Base-by-base conservation (phyloP, 257 asterid species). In the Jacaranda copaia region DNA sequence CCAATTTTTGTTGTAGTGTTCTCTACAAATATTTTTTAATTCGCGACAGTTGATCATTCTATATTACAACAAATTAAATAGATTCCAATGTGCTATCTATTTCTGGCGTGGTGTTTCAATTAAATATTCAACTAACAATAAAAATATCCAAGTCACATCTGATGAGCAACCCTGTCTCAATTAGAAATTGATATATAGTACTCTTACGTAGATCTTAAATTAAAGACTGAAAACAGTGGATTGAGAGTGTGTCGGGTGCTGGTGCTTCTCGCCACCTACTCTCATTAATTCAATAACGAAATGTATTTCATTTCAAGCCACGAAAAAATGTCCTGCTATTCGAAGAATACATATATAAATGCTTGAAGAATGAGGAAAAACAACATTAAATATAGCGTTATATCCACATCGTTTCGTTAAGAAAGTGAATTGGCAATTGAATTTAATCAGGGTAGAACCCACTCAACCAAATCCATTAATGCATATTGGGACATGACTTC, bases 391-490 rank as follows among this genome's bases (percentile, higher is more conserved):
- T 18, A 7, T 14, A 52, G 5, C 4, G 18, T 18, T 53, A 53
- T 53, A n/a, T 53, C 53, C 15, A n/a, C n/a, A 53, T 53, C 32
- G 1, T 53, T 53, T 53, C 15, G 5, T 53, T 53, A 16, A 53
- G 56, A 49, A 49, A 13, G 56, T 48, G 55, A 48, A 51, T 32
- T 58, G 6, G 15, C 14, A 73, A 59, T 43, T 59, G 18, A 38
- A 56, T 18, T 19, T 1, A 32, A 25, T 58, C 40, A 40, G 68
- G 43, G 59, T 73, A 46, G 32, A 59, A 45, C 58, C 48, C 25
- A 43, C 70, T 73, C 77, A 59, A 59, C 77, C 59, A 42, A 12
- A 57, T 42, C 32, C 57, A 73, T 73, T 60, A 59, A 73, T 73
- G 60, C 77, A 59, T 7, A 52, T 73, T 58, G 58, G 69, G 60